Evolutionary conservation across 352 stramenopile species (phyloP), one percentile per base, ranked within the genome.

Genomic region (Albugo candida): DNA sequence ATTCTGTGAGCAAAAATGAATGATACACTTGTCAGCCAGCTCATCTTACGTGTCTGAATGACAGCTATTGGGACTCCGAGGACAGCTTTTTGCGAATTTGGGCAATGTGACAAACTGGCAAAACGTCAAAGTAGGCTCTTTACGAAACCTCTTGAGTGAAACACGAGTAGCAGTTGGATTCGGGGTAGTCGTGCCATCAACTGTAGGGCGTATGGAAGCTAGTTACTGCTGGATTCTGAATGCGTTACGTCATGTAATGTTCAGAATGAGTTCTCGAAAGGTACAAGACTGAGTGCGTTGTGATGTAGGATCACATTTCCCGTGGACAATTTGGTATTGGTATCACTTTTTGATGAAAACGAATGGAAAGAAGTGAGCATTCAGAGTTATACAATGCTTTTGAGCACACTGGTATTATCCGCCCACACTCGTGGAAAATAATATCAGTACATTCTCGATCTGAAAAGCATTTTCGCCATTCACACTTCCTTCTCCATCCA

Each of bases 221-320:
- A 93, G 91, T 61, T 93, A 93, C 53, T 93, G 79, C 61, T 93
- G 79, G 74, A 81, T 93, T 45, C 60, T 92, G 47, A 88, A 86
- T 59, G 67, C 79, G 20, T 63, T 85, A 47, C 51, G 63, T 14
- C 64, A 85, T 50, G 77, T 91, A 31, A 31, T 31, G 24, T 10
- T 31, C 3, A 31, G 3, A 31, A 31, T 31, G 8, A 31, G 3
- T 8, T 31, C 24, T 31, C 24, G 8, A 31, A 31, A 31, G 24
- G 24, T n/a, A 31, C 24, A 10, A 10, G 3, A 31, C 24, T 31
- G 24, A 31, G 24, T 31, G n/a, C n/a, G 24, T 31, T 31, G 3
- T 8, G 3, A 8, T 31, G 24, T 31, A 31, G 24, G 24, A 31
- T 31, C 24, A 31, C 24, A 31, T 31, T 31, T 31, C 24, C 8